A percentile compares a stretch with the other conserved stretches of the same genome.
Conservation (phyloP, 2,329 filamentous ascomycete species). For the Daldinia eschscholtzii region DNA sequence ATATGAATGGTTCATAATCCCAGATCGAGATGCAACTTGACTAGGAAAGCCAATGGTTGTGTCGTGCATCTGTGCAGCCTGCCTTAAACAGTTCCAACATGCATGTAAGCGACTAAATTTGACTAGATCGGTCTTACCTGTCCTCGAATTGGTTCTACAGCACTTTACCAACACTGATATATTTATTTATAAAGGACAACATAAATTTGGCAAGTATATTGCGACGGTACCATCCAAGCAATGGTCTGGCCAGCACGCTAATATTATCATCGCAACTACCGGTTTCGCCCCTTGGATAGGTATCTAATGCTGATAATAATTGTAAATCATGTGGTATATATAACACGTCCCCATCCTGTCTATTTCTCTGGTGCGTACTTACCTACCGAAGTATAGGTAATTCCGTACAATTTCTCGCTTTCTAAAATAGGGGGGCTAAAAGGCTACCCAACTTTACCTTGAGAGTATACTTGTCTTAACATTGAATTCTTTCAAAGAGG, state of each 20-base stretch:
- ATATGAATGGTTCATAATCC: conserved; percentile 25
- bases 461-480: too few species aligned
- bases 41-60: conserved; percentile 28
- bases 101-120: conserved; percentile 14
- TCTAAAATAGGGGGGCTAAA: too few species aligned
- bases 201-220: neutral
- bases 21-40: conserved; percentile 33
- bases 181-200: neutral
- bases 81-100: conserved; percentile 35
- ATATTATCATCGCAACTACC: neutral
- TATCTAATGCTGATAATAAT: neutral
- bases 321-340: too few species aligned
- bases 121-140: neutral
- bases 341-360: too few species aligned
- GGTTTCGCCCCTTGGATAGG: neutral
- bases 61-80: conserved; percentile 26
- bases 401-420: too few species aligned
- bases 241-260: neutral
- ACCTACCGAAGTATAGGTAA: too few species aligned
- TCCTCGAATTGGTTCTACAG: neutral
- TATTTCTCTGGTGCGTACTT: too few species aligned
- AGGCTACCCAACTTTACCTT: too few species aligned
- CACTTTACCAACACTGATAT: neutral
- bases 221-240: neutral
- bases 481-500: too few species aligned